Conservation (phyloP, 371 early-diverging fungal species). For the Rhizopus stolonifer region DNA sequence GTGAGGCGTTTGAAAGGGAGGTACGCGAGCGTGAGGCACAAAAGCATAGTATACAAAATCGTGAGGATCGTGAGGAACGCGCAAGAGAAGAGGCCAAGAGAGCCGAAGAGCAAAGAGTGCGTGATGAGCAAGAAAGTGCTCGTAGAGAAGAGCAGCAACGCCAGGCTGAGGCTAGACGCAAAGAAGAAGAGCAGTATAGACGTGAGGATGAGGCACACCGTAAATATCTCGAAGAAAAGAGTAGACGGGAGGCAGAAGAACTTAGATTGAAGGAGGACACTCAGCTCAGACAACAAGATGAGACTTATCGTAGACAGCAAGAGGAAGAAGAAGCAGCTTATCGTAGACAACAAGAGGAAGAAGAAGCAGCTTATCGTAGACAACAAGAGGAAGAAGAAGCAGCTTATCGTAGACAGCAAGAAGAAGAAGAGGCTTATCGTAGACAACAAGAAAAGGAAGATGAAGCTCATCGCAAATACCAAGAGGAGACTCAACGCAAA, state of each 20-base stretch:
- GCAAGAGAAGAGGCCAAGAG: constrained; percentile 37
- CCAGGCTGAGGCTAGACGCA: too few species aligned
- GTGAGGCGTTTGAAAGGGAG: constrained; percentile 51
- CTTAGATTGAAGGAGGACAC: constrained; percentile 5
- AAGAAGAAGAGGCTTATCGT: constrained; percentile 12
- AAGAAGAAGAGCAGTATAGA: constrained; percentile 8
- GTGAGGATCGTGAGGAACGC: constrained; percentile 24
- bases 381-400: neutral
- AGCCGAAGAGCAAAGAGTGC: constrained; percentile 25
- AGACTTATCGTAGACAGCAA: constrained; percentile 24
- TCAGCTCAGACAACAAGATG: constrained; percentile 24
- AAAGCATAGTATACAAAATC: constrained; percentile 12
- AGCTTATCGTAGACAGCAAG: neutral
- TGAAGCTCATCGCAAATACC: constrained; percentile 11
- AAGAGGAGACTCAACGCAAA: constrained; percentile 23
- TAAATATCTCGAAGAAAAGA: too few species aligned
- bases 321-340: constrained; percentile 42
- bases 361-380: constrained; percentile 15
- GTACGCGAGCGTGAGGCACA: constrained; percentile 56
- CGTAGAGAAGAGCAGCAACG: constrained; percentile 5
- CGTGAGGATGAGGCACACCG: neutral
- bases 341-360: neutral
- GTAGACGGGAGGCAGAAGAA: constrained; percentile 23
- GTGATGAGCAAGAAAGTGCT: constrained; percentile 11
- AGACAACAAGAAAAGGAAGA: constrained; percentile 26